Evolutionary conservation across 139 green algal species (phyloP), one percentile per base, ranked within the genome.

Genomic region (Zygnema circumcarinatum): DNA sequence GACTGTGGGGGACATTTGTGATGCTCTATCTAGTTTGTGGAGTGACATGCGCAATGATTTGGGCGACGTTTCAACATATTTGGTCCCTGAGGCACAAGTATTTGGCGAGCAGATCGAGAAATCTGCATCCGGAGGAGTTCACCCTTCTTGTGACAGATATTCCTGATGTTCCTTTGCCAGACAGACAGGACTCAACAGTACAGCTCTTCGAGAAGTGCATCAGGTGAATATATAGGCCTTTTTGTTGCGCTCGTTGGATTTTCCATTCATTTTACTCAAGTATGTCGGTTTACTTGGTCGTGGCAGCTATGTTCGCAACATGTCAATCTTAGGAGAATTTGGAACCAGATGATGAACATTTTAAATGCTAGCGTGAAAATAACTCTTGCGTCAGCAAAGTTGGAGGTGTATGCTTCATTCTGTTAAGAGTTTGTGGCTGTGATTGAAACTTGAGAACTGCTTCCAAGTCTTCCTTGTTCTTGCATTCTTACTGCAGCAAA

Each of bases 81-180:
- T 89, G 75, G 76, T 20, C 21, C 29, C 84, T 81, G 3, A 80
- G 84, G 47, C 84, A 86, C 76, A 67, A 75, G 38, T 89, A 73
- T 78, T 47, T 89, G 35, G 76, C 75, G 38, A 32, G 39, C 1
- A 32, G 76, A 29, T 76, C 84, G 22, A 89, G 38, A 35, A 33
- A 33, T 32, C 25, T 89, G 25, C 42, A 79, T 35, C 74, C 84
- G 0, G 84, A 89, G 74, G 76, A 89, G 39, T 89, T 62, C 40
- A 81, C 81, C 31, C 36, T 89, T 41, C 76, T 89, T 29, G 74
- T 89, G 0, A 89, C 84, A 21, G 84, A 89, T 25, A 76, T 89
- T 33, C 84, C 84, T 33, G 39, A 84, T 38, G 25, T 69, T 38
- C 80, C 69, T 62, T 62, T 16, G 16, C 47, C 16, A 62, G 16